A percentile compares a stretch with the other conserved stretches of the same genome.
Evolutionary conservation across 805 yeast species (phyloP).

Genomic region (Candida wancherniae): DNA sequence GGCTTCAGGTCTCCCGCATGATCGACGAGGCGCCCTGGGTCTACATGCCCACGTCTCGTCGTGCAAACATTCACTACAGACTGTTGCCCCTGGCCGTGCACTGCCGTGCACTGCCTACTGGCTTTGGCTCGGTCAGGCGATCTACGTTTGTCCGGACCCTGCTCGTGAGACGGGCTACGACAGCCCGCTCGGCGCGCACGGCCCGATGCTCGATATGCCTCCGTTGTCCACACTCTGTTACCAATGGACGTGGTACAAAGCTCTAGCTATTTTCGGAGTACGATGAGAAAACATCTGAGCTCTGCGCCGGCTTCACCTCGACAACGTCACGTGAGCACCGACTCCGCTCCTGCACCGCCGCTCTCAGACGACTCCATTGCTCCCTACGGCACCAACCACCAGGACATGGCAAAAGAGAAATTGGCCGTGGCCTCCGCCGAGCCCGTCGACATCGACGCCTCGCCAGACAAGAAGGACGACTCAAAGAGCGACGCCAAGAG

Average conservation of each 20-base stretch:
- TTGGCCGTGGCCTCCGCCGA: conserved; percentile 31
- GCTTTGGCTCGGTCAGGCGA: too few relatives aligned
- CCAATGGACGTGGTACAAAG: conserved; percentile 28
- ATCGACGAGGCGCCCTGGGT: too few relatives aligned
- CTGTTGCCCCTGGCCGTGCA: too few relatives aligned
- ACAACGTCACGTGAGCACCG: conserved; percentile 1
- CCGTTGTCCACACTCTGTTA: conserved; percentile 46
- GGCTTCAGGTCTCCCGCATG: too few relatives aligned
- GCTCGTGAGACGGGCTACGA: too few relatives aligned
- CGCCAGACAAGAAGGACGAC: too few relatives aligned
- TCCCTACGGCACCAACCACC: background rate
- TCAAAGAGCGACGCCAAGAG: too few relatives aligned
- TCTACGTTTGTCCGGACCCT: too few relatives aligned
- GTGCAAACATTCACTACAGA: too few relatives aligned
- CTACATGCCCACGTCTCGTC: too few relatives aligned
- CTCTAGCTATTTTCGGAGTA: conserved; percentile 42
- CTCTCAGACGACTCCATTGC: conserved; percentile 1
- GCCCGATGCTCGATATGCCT: conserved; percentile 25
- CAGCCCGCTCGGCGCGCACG: conserved; percentile 8
- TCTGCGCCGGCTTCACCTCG: background rate
- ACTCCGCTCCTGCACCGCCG: conserved; percentile 3
- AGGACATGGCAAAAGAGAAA: conserved; percentile 15
- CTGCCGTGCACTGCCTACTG: too few relatives aligned
- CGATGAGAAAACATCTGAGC: too few relatives aligned
- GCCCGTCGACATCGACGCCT: conserved; percentile 31